These are phyloP conservation scores for Linanthus parryae DNA, from an alignment of 148 eudicot species.

Conservation along the genomic window DNA sequence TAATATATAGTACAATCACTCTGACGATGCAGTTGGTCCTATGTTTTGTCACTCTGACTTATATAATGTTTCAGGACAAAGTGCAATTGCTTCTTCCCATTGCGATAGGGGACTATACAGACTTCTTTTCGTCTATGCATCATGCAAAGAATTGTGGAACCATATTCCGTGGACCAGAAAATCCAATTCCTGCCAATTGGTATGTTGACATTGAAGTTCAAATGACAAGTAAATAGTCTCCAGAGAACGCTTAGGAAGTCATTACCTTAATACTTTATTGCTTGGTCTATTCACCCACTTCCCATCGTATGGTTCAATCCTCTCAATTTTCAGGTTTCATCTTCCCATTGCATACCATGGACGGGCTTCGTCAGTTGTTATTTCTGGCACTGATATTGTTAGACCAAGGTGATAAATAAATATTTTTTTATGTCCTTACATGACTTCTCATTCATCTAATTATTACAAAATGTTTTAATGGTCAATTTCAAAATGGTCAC, in stretches of 20 bases:
- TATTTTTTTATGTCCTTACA: neutral
- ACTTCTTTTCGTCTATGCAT: constrained; percentile 86
- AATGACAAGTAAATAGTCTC: neutral
- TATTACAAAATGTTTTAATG: too few relatives aligned
- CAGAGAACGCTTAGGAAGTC: neutral
- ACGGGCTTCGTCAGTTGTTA: constrained; percentile 87
- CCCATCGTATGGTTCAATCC: constrained; percentile 7
- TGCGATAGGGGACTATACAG: constrained; percentile 86
- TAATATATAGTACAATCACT: constrained; percentile 15
- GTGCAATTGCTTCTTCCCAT: constrained; percentile 85
- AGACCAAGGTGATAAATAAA: constrained; percentile 67
- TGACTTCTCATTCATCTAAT: too few relatives aligned
- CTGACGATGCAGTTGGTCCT: constrained; percentile 1
- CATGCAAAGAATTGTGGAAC: constrained; percentile 85
- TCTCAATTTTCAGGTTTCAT: constrained; percentile 56
- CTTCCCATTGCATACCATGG: constrained; percentile 99
- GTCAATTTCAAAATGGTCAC: too few relatives aligned
- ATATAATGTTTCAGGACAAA: constrained; percentile 38
- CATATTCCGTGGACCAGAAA: constrained; percentile 81
- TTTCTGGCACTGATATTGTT: constrained; percentile 82
- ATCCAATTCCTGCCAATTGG: constrained; percentile 75
- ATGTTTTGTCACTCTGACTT: neutral
- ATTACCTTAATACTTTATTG: neutral
- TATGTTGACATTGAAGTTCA: constrained; percentile 11
- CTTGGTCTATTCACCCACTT: neutral